Conservation (phyloP, 305 asterid genomes). For the Solanum hybrid region DNA sequence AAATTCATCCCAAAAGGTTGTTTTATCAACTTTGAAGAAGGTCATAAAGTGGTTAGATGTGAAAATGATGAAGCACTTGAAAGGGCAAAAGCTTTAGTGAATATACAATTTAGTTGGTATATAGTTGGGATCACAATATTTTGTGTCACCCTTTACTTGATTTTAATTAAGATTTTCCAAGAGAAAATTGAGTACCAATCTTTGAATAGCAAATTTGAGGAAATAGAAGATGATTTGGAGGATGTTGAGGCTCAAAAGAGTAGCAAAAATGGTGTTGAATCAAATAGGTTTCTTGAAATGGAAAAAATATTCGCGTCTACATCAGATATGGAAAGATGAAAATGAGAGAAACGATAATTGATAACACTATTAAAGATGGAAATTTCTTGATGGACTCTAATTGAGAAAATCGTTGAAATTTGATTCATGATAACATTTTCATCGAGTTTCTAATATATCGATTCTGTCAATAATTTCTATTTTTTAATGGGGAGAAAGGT, state of each 20-base stretch:
- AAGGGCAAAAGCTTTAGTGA: conserved; percentile 52
- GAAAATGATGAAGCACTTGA: conserved; percentile 40
- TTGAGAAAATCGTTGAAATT: neutral
- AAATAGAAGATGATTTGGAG: conserved; percentile 9
- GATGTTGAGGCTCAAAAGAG: conserved; percentile 54
- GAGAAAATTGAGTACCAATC: conserved; percentile 19
- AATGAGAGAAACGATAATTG: neutral
- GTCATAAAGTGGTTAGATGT: conserved; percentile 57
- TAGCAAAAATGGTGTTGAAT: neutral
- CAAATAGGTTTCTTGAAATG: conserved; percentile 25
- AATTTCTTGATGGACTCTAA: neutral
- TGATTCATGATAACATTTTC: neutral
- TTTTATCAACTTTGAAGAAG: conserved; percentile 51
- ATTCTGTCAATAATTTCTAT: neutral
- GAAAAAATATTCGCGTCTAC: conserved; percentile 18
- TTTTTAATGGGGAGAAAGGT: neutral
- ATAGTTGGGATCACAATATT: conserved; percentile 28
- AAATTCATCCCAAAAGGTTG: conserved; percentile 59
- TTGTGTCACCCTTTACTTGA: conserved; percentile 25
- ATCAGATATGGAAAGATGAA: conserved; percentile 37
- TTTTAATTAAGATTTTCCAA: conserved; percentile 14
- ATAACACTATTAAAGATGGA: neutral
- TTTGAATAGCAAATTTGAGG: conserved; percentile 12
- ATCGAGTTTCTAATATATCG: neutral
- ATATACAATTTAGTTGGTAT: conserved; percentile 50